Percentiles rank a stretch among this genome's conserved stretches.
Conservation (phyloP, 2,329 filamentous ascomycete genomes). For the Colletotrichum trifolii region DNA sequence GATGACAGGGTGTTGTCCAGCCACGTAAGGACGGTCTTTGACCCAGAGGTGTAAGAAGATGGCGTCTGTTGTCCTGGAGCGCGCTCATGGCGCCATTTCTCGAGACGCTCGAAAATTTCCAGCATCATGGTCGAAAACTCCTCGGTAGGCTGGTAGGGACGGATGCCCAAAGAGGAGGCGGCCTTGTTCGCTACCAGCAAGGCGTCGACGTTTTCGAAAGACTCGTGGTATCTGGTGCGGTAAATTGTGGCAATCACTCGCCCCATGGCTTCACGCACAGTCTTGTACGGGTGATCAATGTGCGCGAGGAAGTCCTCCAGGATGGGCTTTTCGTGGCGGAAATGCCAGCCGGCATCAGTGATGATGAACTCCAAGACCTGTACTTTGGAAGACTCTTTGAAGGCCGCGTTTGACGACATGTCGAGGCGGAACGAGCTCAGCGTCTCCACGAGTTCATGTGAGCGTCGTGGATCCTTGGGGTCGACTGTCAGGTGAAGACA, state of each 20-base stretch:
- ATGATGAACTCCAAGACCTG: constrained; percentile 90
- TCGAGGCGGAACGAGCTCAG: constrained; percentile 89
- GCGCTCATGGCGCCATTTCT: constrained; percentile 88
- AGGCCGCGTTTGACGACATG: constrained; percentile 94
- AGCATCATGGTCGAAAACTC: constrained; percentile 79
- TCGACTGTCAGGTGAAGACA: constrained; percentile 91
- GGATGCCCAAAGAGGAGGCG: constrained; percentile 83
- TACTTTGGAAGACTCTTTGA: constrained; percentile 98
- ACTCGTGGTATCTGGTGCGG: constrained; percentile 93
- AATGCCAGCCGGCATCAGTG: constrained; percentile 93
- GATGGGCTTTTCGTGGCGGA: constrained; percentile 88
- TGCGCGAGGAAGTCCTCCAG: constrained; percentile 89
- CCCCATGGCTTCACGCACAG: constrained; percentile 94
- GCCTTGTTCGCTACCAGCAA: constrained; percentile 83
- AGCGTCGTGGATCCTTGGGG: constrained; percentile 87
- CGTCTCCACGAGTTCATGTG: constrained; percentile 86
- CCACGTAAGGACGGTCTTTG: constrained; percentile 96
- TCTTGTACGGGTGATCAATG: constrained; percentile 97
- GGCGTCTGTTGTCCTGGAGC: constrained; percentile 90
- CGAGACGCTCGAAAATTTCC: constrained; percentile 81
- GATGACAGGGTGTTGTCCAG: constrained; percentile 91
- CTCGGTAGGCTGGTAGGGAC: constrained; percentile 82
- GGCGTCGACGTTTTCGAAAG: constrained; percentile 81
- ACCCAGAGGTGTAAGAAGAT: constrained; percentile 93
- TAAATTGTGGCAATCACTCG: constrained; percentile 89